Conservation (phyloP, 192 early-diverging fungal genomes). For the Phycomyces nitens region DNA sequence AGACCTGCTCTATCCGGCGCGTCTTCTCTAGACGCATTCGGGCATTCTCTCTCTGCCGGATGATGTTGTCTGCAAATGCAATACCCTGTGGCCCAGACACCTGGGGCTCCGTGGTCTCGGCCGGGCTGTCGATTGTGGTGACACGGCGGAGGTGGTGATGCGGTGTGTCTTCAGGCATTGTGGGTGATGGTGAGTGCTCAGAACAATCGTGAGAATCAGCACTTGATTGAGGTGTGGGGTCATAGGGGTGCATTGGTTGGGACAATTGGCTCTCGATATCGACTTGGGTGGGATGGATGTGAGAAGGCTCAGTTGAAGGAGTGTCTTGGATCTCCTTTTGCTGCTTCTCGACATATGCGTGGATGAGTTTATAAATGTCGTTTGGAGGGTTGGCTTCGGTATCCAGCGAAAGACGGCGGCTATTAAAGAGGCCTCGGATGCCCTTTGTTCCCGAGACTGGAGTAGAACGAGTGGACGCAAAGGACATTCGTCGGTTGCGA, state of each 20-base stretch:
- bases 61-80: slow-evolving; percentile 34
- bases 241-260: background rate
- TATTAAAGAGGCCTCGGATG: background rate
- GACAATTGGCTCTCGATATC: background rate
- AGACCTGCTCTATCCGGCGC: background rate
- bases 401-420: background rate
- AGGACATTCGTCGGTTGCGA: slow-evolving; percentile 2
- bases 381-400: background rate
- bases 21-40: slow-evolving; percentile 26
- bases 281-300: background rate
- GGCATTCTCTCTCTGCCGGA: slow-evolving; percentile 20
- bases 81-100: slow-evolving; percentile 13
- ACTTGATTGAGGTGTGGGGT: background rate
- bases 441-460: background rate
- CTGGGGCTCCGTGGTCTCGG: background rate
- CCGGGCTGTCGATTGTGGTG: background rate
- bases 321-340: background rate
- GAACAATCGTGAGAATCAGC: slow-evolving; percentile 1
- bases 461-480: slow-evolving; percentile 5
- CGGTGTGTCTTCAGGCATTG: background rate
- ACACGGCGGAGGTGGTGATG: slow-evolving; percentile 1
- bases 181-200: background rate
- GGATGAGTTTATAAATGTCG: background rate
- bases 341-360: background rate
- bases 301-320: background rate